Conservation (phyloP, 1,284 basidiomycete genomes). For the Bjerkandera adusta region DNA sequence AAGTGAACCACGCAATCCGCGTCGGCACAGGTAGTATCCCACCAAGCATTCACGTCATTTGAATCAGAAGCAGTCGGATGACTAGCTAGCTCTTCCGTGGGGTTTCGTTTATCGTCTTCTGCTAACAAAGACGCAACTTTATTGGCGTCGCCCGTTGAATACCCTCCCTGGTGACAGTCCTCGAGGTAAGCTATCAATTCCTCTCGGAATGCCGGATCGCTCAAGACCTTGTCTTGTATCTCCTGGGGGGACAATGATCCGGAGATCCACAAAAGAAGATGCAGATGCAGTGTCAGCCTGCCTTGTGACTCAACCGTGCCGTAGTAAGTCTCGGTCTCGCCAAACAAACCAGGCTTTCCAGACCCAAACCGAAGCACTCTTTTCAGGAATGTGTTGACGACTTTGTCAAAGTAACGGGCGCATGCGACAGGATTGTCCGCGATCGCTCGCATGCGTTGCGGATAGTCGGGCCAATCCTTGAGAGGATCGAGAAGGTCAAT, state of each 20-base stretch:
- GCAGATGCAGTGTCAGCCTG: slow-evolving; percentile 29
- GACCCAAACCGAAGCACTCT: slow-evolving; percentile 26
- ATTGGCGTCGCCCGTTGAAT: too few species aligned
- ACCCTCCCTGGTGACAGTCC: slow-evolving; percentile 5
- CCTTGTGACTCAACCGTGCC: slow-evolving; percentile 37
- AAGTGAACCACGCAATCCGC: slow-evolving; percentile 11
- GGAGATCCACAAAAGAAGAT: slow-evolving; percentile 24
- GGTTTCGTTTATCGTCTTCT: too few species aligned
- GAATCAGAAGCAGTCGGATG: too few species aligned
- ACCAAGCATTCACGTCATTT: not conserved
- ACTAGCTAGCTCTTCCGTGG: too few species aligned
- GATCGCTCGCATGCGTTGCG: slow-evolving; percentile 13
- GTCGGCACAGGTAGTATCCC: not conserved
- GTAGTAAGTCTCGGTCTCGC: slow-evolving; percentile 30
- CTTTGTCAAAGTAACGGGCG: slow-evolving; percentile 9
- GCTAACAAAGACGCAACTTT: too few species aligned
- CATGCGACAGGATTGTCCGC: slow-evolving; percentile 30
- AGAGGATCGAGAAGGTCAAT: slow-evolving; percentile 18
- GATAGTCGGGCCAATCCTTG: slow-evolving; percentile 7
- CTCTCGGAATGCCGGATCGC: slow-evolving; percentile 20
- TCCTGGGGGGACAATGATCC: slow-evolving; percentile 15
- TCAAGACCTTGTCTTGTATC: slow-evolving; percentile 25
- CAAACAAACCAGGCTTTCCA: slow-evolving; percentile 26
- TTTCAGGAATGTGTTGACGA: slow-evolving; percentile 26
- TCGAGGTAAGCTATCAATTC: slow-evolving; percentile 18